These are phyloP conservation scores for Triangularia verruculosa DNA, from an alignment of 2,329 filamentous ascomycete species.

Conservation along the genomic window DNA sequence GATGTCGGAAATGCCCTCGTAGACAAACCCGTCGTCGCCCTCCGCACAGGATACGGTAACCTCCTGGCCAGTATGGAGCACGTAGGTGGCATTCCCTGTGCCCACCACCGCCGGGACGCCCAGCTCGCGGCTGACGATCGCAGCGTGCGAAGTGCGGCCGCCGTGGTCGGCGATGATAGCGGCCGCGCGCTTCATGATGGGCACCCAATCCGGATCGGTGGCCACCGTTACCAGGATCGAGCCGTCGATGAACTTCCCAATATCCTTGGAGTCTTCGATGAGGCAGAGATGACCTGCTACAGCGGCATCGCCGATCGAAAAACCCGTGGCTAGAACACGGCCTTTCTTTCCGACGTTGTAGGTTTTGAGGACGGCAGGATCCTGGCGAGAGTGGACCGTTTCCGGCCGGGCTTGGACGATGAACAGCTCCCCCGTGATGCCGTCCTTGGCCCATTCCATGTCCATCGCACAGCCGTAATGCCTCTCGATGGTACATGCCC, in stretches of 20 bases:
- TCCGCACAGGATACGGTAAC: constrained; percentile 40
- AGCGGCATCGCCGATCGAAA: constrained; percentile 36
- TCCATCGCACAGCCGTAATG: constrained; percentile 39
- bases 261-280: constrained; percentile 31
- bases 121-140: constrained; percentile 41
- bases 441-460: constrained; percentile 40
- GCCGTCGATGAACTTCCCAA: constrained; percentile 34
- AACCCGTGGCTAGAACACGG: constrained; percentile 30
- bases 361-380: constrained; percentile 33
- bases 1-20: constrained; percentile 36
- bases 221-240: constrained; percentile 36
- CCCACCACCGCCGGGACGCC: constrained; percentile 39
- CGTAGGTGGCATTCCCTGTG: constrained; percentile 35
- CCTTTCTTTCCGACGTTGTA: constrained; percentile 34
- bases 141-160: constrained; percentile 39
- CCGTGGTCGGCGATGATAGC: constrained; percentile 39
- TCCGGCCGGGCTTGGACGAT: constrained; percentile 39
- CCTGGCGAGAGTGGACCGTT: constrained; percentile 36
- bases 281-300: constrained; percentile 35
- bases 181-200: constrained; percentile 37
- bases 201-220: constrained; percentile 40
- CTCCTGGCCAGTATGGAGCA: constrained; percentile 37
- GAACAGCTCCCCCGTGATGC: constrained; percentile 31
- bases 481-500: constrained; percentile 36
- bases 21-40: constrained; percentile 37